These are phyloP conservation scores for Peronospora belbahrii DNA, from an alignment of 352 stramenopile genomes.

Conservation along the genomic window DNA sequence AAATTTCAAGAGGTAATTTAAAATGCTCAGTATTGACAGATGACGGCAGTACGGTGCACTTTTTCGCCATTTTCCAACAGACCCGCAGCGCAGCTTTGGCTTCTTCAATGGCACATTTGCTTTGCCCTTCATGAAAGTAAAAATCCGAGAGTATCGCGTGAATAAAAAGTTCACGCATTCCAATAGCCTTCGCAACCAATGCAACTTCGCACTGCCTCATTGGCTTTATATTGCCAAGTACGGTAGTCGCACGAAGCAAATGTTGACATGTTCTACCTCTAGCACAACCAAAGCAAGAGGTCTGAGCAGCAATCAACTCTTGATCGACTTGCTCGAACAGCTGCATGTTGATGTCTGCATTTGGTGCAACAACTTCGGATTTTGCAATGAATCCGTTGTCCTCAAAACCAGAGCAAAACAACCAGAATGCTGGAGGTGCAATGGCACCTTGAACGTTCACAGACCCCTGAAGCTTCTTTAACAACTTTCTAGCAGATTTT, in stretches of 20 bases:
- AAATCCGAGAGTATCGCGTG: constrained; percentile 48
- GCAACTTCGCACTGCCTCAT: constrained; percentile 3
- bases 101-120: constrained; percentile 36
- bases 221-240: constrained; percentile 10
- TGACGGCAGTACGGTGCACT: constrained; percentile 19
- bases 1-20: constrained; percentile 37
- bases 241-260: constrained; percentile 17
- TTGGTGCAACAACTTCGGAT: background rate
- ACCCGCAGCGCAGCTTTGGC: constrained; percentile 53
- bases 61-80: constrained; percentile 60
- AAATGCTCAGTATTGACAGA: constrained; percentile 18
- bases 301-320: constrained; percentile 22
- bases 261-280: constrained; percentile 20
- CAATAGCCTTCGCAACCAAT: constrained; percentile 25
- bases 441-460: constrained; percentile 1
- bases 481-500: constrained; percentile 25
- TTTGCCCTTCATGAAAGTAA: constrained; percentile 39
- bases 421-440: constrained; percentile 17
- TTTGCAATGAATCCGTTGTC: background rate
- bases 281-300: constrained; percentile 1
- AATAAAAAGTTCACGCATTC: constrained; percentile 48
- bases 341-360: background rate
- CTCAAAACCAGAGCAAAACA: constrained; percentile 14
- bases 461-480: constrained; percentile 22
- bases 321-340: constrained; percentile 33